A percentile compares a stretch with the other conserved stretches of the same genome.
phyloP scores from a whole-genome alignment of 495 filamentous ascomycete genomes.

The Xylaria telfairii region DNA sequence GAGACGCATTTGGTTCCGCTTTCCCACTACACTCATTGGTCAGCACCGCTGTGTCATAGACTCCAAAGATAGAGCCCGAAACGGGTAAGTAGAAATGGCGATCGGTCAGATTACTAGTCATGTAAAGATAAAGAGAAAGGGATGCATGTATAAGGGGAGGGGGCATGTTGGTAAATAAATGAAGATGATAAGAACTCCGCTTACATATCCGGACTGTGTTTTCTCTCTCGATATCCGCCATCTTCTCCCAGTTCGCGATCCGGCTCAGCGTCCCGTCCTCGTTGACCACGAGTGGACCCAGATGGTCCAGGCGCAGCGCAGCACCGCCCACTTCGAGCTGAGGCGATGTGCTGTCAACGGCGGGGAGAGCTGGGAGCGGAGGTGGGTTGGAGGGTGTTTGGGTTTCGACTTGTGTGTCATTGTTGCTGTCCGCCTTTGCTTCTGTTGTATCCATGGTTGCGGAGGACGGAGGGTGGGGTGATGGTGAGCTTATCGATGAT shows the following conservation, averaged over 20 bases:
- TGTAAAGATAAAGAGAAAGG: too few relatives aligned
- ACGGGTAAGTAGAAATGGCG: background rate
- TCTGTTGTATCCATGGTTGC: constrained; percentile 17
- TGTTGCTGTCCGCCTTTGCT: background rate
- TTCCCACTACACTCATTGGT: constrained; percentile 48
- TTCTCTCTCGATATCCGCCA: constrained; percentile 66
- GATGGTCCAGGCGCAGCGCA: constrained; percentile 59
- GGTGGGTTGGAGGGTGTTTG: background rate
- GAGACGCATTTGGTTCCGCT: constrained; percentile 67
- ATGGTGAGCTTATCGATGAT: background rate
- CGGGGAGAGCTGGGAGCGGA: constrained; percentile 35
- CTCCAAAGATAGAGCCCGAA: background rate
- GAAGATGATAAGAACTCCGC: background rate
- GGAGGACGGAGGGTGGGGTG: background rate
- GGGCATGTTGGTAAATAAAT: background rate
- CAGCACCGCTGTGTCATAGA: background rate
- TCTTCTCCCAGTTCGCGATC: constrained; percentile 70
- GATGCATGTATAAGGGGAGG: background rate
- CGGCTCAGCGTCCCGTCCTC: constrained; percentile 67
- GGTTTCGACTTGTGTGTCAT: constrained; percentile 7
- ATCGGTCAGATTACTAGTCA: background rate
- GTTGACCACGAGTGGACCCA: constrained; percentile 74
- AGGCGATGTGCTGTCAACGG: constrained; percentile 15
- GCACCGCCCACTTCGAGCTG: constrained; percentile 57
- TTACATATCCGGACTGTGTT: constrained; percentile 62